Base-by-base conservation (phyloP, 2,329 filamentous ascomycete species). In the Arthrobotrys sinensis region DNA sequence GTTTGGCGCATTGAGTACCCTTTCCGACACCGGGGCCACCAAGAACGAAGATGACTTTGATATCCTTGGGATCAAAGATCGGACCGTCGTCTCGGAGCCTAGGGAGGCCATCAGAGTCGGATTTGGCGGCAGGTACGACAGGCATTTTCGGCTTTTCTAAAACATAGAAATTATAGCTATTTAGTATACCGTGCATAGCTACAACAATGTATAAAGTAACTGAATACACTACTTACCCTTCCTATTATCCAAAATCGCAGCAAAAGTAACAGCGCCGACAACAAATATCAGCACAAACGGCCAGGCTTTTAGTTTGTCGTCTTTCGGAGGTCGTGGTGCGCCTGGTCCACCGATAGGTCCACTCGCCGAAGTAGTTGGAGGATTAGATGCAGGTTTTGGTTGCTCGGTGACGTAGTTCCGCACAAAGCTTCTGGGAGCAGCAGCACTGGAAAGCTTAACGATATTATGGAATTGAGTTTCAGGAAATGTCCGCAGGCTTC, bases 1-100 rank as follows among this genome's bases (percentile, higher is more conserved):
- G 91, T 80, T 93, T 92, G 81, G 90, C 89, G 87, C 95, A 98
- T 85, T 99, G 95, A 1, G 96, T 99, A 82, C 96, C 96, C 85
- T 99, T 99, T 82, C 96, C 96, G 80, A 94, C 93, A 80, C 96
- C 96, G 12, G 96, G 96, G 1, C 96, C 96, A 84, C 95, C 95
- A 79, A 99, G 93, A 80, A 98, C 93, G 87, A 97, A 98, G 85
- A 99, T 87, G 76, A 98, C 94, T n/a, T 93, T 96, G 36, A 96
- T 93, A 76, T 94, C 88, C 71, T 89, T 83, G 62, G 91, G 86
- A 75, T 89, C 91, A 88, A 97, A 97, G 83, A 90, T 90, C 80
- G 86, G 84, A 34, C 69, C 68, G 46, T 79, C 68, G 38, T 73
- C 68, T 28, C 69, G 68, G 76, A 79, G 76, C 52, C 55, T 67